These are phyloP conservation scores for barley (Hordeum vulgare) DNA, from an alignment of 176 grass and related monocot species.

Conservation along the genomic window MorexV3_pseudomolecules_assembly NC_058519.1:33611541-33612040, in stretches of 20 bases:
- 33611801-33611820: not conserved
- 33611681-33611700: conserved; percentile 61
- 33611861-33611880: conserved; percentile 84
- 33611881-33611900: conserved; percentile 82
- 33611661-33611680: conserved; percentile 80
- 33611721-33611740: conserved; percentile 69
- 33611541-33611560: not conserved
- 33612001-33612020: not conserved
- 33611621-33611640: not conserved
- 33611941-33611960: conserved; percentile 76
- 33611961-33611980: not conserved
- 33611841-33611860: conserved; percentile 60
- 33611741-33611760: conserved; percentile 58
- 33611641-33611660: conserved; percentile 40
- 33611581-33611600: conserved; percentile 1
- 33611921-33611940: conserved; percentile 81
- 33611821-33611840: conserved; percentile 71
- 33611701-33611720: conserved; percentile 69
- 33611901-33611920: conserved; percentile 95
- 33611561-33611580: not conserved
- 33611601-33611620: not conserved
- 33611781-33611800: not conserved
- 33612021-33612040: conserved; percentile 34
- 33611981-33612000: not conserved
- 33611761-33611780: not conserved